Evolutionary conservation across 306 rosid species (phyloP).

Genomic region (Fagus crenata): DNA sequence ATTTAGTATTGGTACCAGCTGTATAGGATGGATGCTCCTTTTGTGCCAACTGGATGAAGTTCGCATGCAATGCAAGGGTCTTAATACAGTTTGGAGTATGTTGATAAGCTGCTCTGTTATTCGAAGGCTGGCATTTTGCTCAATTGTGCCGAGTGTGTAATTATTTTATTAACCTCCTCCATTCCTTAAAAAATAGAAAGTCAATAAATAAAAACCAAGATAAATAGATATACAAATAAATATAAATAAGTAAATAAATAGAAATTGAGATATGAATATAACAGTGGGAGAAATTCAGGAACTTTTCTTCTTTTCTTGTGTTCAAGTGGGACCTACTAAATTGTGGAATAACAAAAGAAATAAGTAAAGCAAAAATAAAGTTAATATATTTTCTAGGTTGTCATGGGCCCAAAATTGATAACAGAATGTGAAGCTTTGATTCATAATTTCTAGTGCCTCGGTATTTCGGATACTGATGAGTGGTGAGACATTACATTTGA

Average conservation of each 20-base stretch:
- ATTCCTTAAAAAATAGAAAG: background rate
- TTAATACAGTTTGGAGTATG: conserved; percentile 4
- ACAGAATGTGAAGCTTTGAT: background rate
- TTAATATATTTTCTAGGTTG: background rate
- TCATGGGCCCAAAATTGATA: background rate
- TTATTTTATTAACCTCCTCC: background rate
- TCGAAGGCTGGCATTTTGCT: background rate
- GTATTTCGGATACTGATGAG: background rate
- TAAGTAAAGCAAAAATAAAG: background rate
- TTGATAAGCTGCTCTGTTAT: background rate
- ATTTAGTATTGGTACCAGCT: conserved; percentile 11
- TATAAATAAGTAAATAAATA: background rate
- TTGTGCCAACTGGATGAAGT: conserved; percentile 1
- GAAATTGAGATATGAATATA: background rate
- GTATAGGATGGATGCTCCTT: conserved; percentile 7
- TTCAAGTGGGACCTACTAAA: background rate
- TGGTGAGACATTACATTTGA: background rate
- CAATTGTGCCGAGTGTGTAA: background rate
- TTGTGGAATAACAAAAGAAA: background rate
- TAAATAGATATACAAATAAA: too few relatives aligned
- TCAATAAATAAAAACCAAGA: background rate
- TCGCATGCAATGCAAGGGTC: conserved; percentile 7
- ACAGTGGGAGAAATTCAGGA: background rate
- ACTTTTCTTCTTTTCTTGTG: background rate
- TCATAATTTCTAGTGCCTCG: background rate